phyloP scores from a whole-genome alignment of 352 stramenopile species.

The Globisporangium carolinianum region DNA sequence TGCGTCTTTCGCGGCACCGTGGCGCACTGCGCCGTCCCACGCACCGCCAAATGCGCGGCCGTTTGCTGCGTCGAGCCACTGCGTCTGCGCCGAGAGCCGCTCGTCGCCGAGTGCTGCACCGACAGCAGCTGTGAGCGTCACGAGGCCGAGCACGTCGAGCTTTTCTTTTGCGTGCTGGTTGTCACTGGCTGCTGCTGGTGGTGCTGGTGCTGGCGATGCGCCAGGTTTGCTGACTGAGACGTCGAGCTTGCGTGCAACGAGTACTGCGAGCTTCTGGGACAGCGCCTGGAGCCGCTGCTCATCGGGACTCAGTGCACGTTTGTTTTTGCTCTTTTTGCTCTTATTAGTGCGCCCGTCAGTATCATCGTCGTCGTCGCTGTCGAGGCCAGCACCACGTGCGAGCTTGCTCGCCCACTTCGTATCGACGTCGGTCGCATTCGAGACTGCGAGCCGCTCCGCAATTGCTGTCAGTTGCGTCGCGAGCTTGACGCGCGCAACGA shows the following conservation, averaged over 20 bases:
- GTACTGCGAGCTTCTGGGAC: conserved; percentile 61
- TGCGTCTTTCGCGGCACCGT: conserved; percentile 69
- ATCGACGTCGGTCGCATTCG: conserved; percentile 22
- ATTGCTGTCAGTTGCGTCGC: conserved; percentile 48
- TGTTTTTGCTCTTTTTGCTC: conserved; percentile 42
- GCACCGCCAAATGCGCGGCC: conserved; percentile 38
- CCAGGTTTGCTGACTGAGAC: conserved; percentile 5
- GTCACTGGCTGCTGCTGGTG: conserved; percentile 9
- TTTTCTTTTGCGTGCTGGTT: conserved; percentile 49
- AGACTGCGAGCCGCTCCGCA: conserved; percentile 28
- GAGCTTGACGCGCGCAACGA: conserved; percentile 48
- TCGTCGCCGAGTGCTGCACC: conserved; percentile 40
- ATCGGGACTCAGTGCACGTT: conserved; percentile 33
- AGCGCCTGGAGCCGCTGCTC: conserved; percentile 68
- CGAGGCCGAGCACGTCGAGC: conserved; percentile 50
- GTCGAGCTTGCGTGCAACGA: conserved; percentile 32
- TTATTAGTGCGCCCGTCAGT: conserved; percentile 28
- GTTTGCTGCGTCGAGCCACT: conserved; percentile 70
- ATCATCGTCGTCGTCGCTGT: conserved; percentile 37
- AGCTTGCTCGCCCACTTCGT: conserved; percentile 58
- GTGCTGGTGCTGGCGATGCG: background rate
- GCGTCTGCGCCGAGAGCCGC: conserved; percentile 70
- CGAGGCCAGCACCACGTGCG: conserved; percentile 44
- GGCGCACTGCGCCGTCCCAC: conserved; percentile 62
- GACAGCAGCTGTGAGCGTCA: conserved; percentile 49